A percentile compares a stretch with the other conserved stretches of the same genome.
These are phyloP conservation scores for Talaromyces sp. DNA, from an alignment of 2,329 filamentous ascomycete genomes.

Conservation along the genomic window DNA sequence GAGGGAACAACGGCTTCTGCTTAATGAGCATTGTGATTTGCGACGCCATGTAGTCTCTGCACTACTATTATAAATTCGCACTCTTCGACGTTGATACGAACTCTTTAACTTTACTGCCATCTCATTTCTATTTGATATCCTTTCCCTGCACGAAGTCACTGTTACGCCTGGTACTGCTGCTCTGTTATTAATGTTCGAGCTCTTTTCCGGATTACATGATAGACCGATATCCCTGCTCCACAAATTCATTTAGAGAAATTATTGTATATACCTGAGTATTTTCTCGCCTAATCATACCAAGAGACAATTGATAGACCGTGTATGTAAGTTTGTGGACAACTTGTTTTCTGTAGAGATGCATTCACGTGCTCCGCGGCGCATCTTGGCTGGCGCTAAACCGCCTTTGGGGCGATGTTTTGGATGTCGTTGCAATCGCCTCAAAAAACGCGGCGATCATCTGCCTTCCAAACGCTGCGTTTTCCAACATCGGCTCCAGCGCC, in stretches of 20 bases:
- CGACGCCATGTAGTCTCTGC: neutral
- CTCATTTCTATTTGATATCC: slow-evolving; percentile 4
- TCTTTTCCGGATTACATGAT: slow-evolving; percentile 2
- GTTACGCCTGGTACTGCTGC: neutral
- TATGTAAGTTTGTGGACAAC: neutral
- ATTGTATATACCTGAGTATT: neutral
- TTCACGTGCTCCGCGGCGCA: slow-evolving; percentile 7
- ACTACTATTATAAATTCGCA: neutral
- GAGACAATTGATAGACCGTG: neutral
- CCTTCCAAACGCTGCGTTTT: neutral
- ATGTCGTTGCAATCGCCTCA: neutral
- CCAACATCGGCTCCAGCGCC: neutral
- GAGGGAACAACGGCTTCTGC: neutral
- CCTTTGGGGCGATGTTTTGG: slow-evolving; percentile 10
- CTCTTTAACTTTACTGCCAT: neutral
- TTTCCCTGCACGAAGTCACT: neutral
- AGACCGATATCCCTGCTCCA: neutral
- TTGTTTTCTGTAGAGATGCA: neutral
- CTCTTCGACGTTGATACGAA: slow-evolving; percentile 8
- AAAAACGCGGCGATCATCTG: neutral
- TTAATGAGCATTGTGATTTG: neutral
- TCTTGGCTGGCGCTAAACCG: slow-evolving; percentile 8
- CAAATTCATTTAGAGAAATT: neutral
- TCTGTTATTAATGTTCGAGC: neutral
- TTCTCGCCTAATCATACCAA: neutral